Evolutionary conservation across 139 green algal genomes (phyloP), one percentile per base, ranked within the genome.

Genomic region (Closterium sp.): DNA sequence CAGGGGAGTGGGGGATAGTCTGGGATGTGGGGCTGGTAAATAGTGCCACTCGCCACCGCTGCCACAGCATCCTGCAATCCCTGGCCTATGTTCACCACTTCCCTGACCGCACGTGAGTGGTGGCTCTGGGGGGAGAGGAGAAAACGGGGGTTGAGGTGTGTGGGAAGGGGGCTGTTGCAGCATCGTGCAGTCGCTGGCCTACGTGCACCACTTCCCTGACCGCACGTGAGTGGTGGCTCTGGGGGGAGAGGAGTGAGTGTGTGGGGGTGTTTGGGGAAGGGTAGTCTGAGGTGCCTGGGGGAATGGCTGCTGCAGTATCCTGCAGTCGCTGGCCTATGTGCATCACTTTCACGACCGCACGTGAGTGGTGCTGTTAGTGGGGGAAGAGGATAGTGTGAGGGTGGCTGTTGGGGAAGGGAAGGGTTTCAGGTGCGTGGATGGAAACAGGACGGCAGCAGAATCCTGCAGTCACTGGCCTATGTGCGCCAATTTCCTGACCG

Each of bases 1-100:
- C 38, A 45, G 38, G 38, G 38, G 38, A 45, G 38, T 45, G 38
- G 38, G 38, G 38, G 92, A 45, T n/a, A 4, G 30, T 32, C 13
- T 22, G 92, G 21, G 93, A 42, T 9, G 28, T 31, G 22, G 91
- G 92, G 38, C 24, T 90, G 90, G 38, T 45, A 6, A 6, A 45
- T 19, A 86, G 29, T 3, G 84, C 88, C 32, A 93, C 91, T 7
- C 85, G 29, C 62, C 30, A 94, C 84, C 92, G 93, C 31, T 94
- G 92, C 89, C 21, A n/a, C 21, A 79, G 28, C 30, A 88, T 94
- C 30, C 32, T 94, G 30, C 85, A 90, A 5, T 17, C 90, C 4
- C 38, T 94, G n/a, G 45, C 89, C 1, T 42, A 87, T 19, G 32
- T 89, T 24, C 89, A 92, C 7, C 32, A 88, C 30, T 92, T 88